Evolutionary conservation across 169 alveolate genomes (phyloP), one percentile per base, ranked within the genome.

Genomic region (Eimeria sp.): DNA sequence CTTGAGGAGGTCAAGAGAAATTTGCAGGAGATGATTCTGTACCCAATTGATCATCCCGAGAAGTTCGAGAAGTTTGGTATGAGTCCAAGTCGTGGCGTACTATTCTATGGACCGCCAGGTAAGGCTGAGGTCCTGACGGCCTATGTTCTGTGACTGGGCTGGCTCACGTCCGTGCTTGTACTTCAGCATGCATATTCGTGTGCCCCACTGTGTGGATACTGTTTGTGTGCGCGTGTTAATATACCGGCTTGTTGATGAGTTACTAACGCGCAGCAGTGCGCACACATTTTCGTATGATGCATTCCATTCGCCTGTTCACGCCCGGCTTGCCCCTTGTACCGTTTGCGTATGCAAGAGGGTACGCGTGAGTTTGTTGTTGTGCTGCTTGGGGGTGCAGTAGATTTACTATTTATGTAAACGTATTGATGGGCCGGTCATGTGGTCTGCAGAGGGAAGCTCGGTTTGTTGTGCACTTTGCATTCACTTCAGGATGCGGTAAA

Each of bases 81-180:
- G 99, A 97, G 99, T 77, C 99, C 99, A 82, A 99, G 99, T 43
- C 98, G 99, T 52, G 99, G 99, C 13, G 99, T 99, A 43, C 97
- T 99, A 37, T 99, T 99, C 98, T 99, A 99, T 97, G 99, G 99
- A 25, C 99, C 99, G n/a, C 99, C 99, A 76, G 99, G 91, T 23
- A 85, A 58, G 90, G 58, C 99, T 64, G 89, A 82, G 33, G 11
- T 27, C 37, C 27, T 10, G 37, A 33, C 90, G 46, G 87, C 43
- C 16, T 8, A 18, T 49, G 87, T 6, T 20, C 43, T 3, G 62
- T 6, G 46, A 30, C 46, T 1, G 33, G 46, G 37, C 87, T 77
- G 66, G 25, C 30, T 40, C 25, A n/a, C 62, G 71, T 20, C 1
- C 71, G 8, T 62, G 80, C 54, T 14, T 33, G 54, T 11, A 25